Percentiles rank a stretch among this genome's conserved stretches.
Evolutionary conservation across 1,284 basidiomycete species (phyloP).

Genomic region (Ganoderma meredithae): DNA sequence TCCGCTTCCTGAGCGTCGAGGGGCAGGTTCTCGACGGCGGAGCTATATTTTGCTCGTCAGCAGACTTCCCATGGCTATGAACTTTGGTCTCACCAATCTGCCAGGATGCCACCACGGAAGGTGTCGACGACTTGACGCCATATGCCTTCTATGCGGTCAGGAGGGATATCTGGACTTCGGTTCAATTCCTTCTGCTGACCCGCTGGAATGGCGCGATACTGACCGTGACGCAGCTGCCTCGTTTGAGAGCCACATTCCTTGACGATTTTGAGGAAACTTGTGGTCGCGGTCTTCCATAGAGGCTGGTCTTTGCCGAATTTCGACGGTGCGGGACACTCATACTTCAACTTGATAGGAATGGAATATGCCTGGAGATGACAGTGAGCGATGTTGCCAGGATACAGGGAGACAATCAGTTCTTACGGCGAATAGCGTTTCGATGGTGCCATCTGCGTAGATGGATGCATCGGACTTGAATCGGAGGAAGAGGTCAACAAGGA

Average conservation of each 20-base stretch:
- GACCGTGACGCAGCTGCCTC: conserved; percentile 55
- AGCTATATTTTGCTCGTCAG: conserved; percentile 45
- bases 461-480: conserved; percentile 64
- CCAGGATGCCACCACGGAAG: conserved; percentile 82
- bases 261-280: conserved; percentile 72
- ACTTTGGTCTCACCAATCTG: conserved; percentile 73
- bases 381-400: conserved; percentile 9
- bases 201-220: conserved; percentile 27
- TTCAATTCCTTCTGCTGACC: neutral
- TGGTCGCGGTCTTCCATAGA: conserved; percentile 91
- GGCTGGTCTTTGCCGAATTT: conserved; percentile 87
- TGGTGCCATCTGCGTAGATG: conserved; percentile 83
- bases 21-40: conserved; percentile 59
- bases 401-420: conserved; percentile 34
- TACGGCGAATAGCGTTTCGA: conserved; percentile 86
- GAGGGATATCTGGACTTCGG: conserved; percentile 55
- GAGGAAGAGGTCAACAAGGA: conserved; percentile 77
- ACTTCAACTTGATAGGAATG: conserved; percentile 93
- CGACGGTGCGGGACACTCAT: conserved; percentile 89
- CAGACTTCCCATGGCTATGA: neutral
- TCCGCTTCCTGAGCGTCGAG: conserved; percentile 78
- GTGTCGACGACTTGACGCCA: conserved; percentile 90
- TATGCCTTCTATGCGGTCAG: conserved; percentile 74
- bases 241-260: conserved; percentile 67
- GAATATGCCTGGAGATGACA: conserved; percentile 73